These are phyloP conservation scores for Amauroascus niger DNA, from an alignment of 2,329 filamentous ascomycete species.

Conservation along the genomic window DNA sequence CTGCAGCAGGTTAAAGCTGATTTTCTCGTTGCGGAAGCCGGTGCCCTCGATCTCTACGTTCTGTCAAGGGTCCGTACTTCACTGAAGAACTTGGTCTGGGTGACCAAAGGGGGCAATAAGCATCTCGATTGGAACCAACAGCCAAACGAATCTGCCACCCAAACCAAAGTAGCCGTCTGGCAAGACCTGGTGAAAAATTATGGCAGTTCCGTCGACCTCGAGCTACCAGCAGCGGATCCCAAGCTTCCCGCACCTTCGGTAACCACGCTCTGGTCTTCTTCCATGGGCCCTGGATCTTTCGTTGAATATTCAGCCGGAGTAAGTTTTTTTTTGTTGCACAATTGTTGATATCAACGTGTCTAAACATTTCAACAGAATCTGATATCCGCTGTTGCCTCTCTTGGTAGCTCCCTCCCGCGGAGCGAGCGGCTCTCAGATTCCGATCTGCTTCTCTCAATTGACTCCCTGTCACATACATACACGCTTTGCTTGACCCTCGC, in stretches of 20 bases:
- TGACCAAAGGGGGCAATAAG: constrained; percentile 78
- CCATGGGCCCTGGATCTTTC: constrained; percentile 52
- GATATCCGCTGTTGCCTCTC: constrained; percentile 72
- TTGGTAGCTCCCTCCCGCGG: constrained; percentile 65
- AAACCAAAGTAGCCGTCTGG: constrained; percentile 80
- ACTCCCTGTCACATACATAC: constrained; percentile 69
- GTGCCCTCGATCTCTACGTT: constrained; percentile 69
- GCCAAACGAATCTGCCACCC: constrained; percentile 63
- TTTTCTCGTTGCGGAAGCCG: constrained; percentile 72
- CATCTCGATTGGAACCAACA: constrained; percentile 95
- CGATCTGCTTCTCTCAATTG: constrained; percentile 78
- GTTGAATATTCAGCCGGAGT: constrained; percentile 68
- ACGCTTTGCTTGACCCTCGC: constrained; percentile 69
- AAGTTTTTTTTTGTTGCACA: constrained; percentile 16
- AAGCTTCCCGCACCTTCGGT: constrained; percentile 42
- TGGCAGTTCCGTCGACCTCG: constrained; percentile 47
- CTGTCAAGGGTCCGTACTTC: constrained; percentile 59
- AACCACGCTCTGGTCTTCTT: constrained; percentile 32
- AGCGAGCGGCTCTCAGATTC: constrained; percentile 61
- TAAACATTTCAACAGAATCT: constrained; percentile 50
- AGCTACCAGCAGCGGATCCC: constrained; percentile 56
- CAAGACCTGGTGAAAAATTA: constrained; percentile 73
- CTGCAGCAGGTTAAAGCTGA: constrained; percentile 66
- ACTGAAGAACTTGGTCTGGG: constrained; percentile 77
- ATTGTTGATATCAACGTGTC: neutral